Evolutionary conservation across 73 alveolate species (phyloP), one percentile per base, ranked within the genome.

Genomic region (Symbiodinium natans): DNA sequence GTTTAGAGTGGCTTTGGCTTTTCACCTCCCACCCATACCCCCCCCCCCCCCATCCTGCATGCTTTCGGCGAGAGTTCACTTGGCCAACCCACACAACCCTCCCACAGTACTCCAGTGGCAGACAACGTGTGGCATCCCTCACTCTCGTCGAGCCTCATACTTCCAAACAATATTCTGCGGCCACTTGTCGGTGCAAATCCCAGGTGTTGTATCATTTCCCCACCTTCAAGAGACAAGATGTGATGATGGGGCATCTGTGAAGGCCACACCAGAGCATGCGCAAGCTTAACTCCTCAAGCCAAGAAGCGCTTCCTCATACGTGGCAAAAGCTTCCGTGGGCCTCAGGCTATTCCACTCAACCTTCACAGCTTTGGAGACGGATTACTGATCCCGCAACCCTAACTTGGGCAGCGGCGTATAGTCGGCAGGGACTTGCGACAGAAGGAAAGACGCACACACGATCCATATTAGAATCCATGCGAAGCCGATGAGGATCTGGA

Each of bases 391-490:
- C 52, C 54, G 25, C 82, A 19, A 21, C 29, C 13, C 25, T 33
- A 15, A 21, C 86, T 63, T 25, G 40, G 95, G 74, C 42, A 33
- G 31, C 42, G 34, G 73, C 95, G 95, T 88, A 29, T 88, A 88
- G 36, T n/a, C 99, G 42, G 98, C 99, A 27, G 99, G 99, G 31
- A 99, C 99, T 3, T 99, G 99, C 33, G 99, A 94, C 98, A 94
- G 98, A 86, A 99, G 96, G 98, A 99, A 99, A 77, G 99, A 82
- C 29, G 99, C 99, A 52, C 99, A 93, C 77, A 99, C 19, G 93
- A 98, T 99, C 99, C 99, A 99, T 93, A 99, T 94, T 40, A 88
- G 99, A 31, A 99, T 43, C 99, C 99, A 99, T 39, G 88, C 89
- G 42, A 93, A 98, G 77, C 97, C 96, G 71, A 99, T 87, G 27